phyloP scores from a whole-genome alignment of 1,284 basidiomycete species.

The Phylloboletellus chloephorus region DNA sequence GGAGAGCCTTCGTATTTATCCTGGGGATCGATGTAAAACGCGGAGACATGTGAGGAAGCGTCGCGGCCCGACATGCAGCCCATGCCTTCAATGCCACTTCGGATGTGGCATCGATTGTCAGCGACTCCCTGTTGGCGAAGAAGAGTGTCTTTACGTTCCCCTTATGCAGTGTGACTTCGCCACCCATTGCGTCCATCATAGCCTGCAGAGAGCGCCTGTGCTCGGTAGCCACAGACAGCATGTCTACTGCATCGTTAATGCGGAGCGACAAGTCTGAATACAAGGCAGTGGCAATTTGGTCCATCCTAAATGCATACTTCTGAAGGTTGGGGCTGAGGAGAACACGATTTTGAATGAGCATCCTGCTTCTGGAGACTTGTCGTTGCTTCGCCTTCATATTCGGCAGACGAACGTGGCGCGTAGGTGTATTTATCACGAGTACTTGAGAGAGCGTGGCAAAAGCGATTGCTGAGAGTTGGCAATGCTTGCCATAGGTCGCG shows the following conservation, averaged over 20 bases:
- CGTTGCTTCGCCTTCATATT: slow-evolving; percentile 9
- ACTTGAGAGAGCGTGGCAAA: slow-evolving; percentile 33
- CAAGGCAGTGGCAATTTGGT: slow-evolving; percentile 39
- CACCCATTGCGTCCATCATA: slow-evolving; percentile 38
- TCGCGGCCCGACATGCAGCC: slow-evolving; percentile 36
- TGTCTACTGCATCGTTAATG: slow-evolving; percentile 40
- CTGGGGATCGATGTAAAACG: slow-evolving; percentile 16
- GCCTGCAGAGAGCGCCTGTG: slow-evolving; percentile 34
- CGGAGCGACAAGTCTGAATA: slow-evolving; percentile 37
- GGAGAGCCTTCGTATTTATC: slow-evolving; percentile 20
- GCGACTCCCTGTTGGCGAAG: slow-evolving; percentile 26
- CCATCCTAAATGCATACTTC: slow-evolving; percentile 43
- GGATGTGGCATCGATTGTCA: slow-evolving; percentile 11
- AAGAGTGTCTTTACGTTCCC: slow-evolving; percentile 34
- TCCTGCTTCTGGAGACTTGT: slow-evolving; percentile 22
- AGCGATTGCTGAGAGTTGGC: slow-evolving; percentile 33
- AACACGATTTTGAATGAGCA: slow-evolving; percentile 28
- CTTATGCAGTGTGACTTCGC: slow-evolving; percentile 28
- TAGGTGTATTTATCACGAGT: slow-evolving; percentile 32
- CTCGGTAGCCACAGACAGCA: slow-evolving; percentile 33
- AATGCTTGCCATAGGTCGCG: slow-evolving; percentile 34
- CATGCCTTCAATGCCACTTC: slow-evolving; percentile 41
- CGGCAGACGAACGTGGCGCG: slow-evolving; percentile 7
- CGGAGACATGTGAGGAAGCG: slow-evolving; percentile 16
- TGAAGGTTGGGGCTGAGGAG: slow-evolving; percentile 25